These are phyloP conservation scores for Pharus latifolius DNA, from an alignment of 176 grass and related monocot genomes.

Conservation along the genomic window DNA sequence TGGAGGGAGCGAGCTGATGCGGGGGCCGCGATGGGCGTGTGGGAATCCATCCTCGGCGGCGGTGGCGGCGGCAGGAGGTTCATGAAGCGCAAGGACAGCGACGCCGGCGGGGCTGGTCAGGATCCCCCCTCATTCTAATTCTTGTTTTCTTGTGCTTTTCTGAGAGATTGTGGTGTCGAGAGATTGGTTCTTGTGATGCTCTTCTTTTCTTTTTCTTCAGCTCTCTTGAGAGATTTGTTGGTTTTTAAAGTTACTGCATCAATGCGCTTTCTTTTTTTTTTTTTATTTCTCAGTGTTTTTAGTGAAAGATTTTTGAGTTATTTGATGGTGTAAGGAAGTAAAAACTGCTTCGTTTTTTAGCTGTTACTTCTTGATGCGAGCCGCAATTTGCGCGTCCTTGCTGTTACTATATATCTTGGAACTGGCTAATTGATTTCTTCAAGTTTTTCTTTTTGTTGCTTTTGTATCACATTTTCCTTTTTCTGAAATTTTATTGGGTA, in stretches of 20 bases:
- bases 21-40: constrained; percentile 53
- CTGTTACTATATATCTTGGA: neutral
- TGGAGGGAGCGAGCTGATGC: constrained; percentile 35
- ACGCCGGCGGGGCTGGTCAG: constrained; percentile 69
- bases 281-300: neutral
- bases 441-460: neutral
- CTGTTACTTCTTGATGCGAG: neutral
- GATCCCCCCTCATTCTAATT: neutral
- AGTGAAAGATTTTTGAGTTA: constrained; percentile 7
- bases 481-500: too few species aligned
- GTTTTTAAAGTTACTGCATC: neutral
- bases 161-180: neutral
- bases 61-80: constrained; percentile 43
- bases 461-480: too few species aligned
- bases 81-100: constrained; percentile 80
- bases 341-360: neutral
- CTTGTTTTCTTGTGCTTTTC: neutral
- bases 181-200: too few species aligned
- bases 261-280: neutral
- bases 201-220: too few species aligned
- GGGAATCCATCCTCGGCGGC: constrained; percentile 57
- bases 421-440: neutral
- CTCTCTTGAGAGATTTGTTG: neutral
- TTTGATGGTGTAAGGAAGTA: neutral
- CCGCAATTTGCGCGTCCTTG: neutral